Base-by-base conservation (phyloP, 1,284 basidiomycete species). In the Cryptococcus hybrid region DNA sequence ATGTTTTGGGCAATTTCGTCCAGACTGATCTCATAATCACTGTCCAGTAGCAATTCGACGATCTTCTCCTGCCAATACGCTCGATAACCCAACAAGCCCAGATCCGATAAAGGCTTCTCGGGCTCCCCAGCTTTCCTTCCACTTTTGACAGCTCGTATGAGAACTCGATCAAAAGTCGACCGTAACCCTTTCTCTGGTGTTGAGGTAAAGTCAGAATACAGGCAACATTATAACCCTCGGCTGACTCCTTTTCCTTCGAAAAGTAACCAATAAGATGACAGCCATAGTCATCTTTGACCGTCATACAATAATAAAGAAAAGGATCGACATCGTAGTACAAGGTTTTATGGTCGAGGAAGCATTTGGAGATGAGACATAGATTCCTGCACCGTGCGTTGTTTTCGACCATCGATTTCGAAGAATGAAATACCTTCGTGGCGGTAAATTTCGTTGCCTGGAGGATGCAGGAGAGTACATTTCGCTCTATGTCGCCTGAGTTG, bases 311-410 rank as follows among this genome's bases (percentile, higher is more conserved):
- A 83, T 94, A 99, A 82, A 99, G 84, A 82, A 99, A 99, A 3
- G 96, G 96, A 60, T 97, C 98, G 67, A 99, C 96, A 79, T 99
- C 96, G 81, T 98, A 99, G 81, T 99, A 99, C 65, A 99, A 83
- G 35, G 96, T 99, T 82, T 99, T 99, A 80, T 99, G 96, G 76
- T 99, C 96, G 65, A 99, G 86, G 79, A 99, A 99, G 76, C 92
- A 96, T 80, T 99, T 99, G 46, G 90, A 94, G 46, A 99, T 80
- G 62, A 99, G 82, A 78, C 95, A 99, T 58, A 99, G 80, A 79
- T 99, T 98, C 65, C 96, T 85, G 80, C 96, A 99, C 88, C 96
- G 92, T 90, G 69, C 97, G 82, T 75, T 99, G 95, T 61, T 91
- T 87, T 75, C 92, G 88, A 48, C 96, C 96, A 76, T 99, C 96